Evolutionary conservation across 306 rosid species (phyloP), one percentile per base, ranked within the genome.

Genomic region (Gleditsia sinensis): DNA sequence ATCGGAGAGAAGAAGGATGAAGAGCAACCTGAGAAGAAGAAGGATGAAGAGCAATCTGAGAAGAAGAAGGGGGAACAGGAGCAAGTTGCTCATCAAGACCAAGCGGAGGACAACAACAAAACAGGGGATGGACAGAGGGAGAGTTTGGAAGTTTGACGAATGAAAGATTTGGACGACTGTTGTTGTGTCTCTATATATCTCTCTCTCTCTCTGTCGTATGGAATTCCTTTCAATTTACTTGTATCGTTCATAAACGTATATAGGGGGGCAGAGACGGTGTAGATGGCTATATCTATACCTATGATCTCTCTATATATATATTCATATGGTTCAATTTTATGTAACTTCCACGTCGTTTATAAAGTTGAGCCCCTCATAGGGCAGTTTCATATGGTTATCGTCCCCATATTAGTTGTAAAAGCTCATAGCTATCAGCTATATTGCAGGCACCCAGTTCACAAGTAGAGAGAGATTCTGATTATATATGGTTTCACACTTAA

Each of bases 201-300:
- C 69, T 56, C 21, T 54, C 69, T 81, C 65, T 70, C 78, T 45
- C 25, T 75, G 78, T 45, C n/a, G 3, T 49, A 61, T 9, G 39
- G 63, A 54, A 34, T 70, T 13, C 30, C 16, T 32, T 54, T 61
- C 28, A n/a, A 45, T 20, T 61, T 63, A 13, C 10, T 23, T 25
- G 42, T 36, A 50, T 43, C 30, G 43, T 75, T 68, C 5, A 33
- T 25, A 70, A 32, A 43, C 19, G 14, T 62, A 19, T 43, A 8
- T 36, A 13, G 30, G 45, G 65, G 54, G 71, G 9, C 53, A 6
- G 43, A 45, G 50, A 36, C 24, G 32, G 39, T 71, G 28, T 25
- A 71, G 33, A 78, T 54, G 33, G 45, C 21, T 12, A 19, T 65
- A 40, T 55, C 28, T 21, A 4, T 66, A 19, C 42, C 66, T 23